Evolutionary conservation across 257 asterid species (phyloP), one percentile per base, ranked within the genome.

Genomic region (Lycium barbarum): DNA sequence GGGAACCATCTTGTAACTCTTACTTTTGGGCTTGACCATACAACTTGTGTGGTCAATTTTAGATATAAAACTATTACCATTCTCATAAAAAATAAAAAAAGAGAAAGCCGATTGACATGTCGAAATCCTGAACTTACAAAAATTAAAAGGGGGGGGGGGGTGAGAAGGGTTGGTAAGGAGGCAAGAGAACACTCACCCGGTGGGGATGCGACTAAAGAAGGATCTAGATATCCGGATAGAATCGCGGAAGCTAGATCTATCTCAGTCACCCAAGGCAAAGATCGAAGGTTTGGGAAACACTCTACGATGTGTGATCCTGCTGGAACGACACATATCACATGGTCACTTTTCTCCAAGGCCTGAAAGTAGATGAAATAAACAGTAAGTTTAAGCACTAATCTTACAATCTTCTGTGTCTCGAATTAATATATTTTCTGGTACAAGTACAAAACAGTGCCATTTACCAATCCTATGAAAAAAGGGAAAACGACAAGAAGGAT

Each of bases 151-250:
- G 33, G 33, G 33, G 0, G 33, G 33, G 33, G 33, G 33, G 33
- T 26, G 33, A 26, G 33, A 26, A 26, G 33, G 33, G 33, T 26
- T 26, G 33, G 33, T 26, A 26, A 26, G 33, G 33, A 26, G 33
- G 33, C 33, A 26, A 26, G 33, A 26, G 33, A 26, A 26, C 26
- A 84, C 90, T 92, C 86, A 92, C 99, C 97, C 68, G 98, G 98
- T 63, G 94, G 93, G 67, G 93, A 90, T 85, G 87, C 81, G 45
- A 97, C 83, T 83, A 90, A 67, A 58, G 95, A 91, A 82, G 94
- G 96, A 90, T 94, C 94, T 40, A 97, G 85, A 87, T 88, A 87
- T 87, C 97, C 99, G 74, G 94, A 90, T 85, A 94, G 81, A 83
- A 92, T 91, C 22, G 98, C 97, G 88, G 93, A 88, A 80, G 95